These are phyloP conservation scores for Fusarium irregulare DNA, from an alignment of 2,329 filamentous ascomycete species.

Conservation along the genomic window DNA sequence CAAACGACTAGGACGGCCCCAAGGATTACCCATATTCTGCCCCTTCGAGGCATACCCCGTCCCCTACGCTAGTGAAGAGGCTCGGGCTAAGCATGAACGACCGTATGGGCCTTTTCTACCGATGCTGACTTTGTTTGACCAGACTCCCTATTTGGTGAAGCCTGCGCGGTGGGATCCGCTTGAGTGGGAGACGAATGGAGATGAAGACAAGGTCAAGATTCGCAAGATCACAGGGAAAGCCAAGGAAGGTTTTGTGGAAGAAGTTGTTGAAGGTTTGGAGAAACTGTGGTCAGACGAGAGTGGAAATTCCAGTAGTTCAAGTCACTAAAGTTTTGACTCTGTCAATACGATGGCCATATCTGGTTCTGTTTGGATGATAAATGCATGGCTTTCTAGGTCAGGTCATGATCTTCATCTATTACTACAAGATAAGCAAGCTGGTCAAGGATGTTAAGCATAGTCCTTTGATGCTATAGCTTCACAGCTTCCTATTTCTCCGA, in stretches of 20 bases:
- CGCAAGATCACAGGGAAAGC: background rate
- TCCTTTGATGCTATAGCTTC: background rate
- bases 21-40: background rate
- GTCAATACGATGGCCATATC: background rate
- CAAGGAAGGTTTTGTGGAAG: background rate
- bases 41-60: background rate
- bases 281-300: background rate
- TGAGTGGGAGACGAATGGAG: background rate
- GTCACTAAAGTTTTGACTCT: background rate
- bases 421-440: background rate
- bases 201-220: background rate
- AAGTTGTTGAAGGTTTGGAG: background rate
- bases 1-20: background rate
- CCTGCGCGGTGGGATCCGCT: constrained; percentile 3
- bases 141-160: background rate
- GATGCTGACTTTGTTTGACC: background rate
- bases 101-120: constrained; percentile 1
- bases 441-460: background rate
- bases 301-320: background rate
- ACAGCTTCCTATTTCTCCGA: background rate
- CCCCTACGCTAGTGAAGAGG: background rate
- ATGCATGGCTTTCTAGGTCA: background rate
- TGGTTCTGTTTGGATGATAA: background rate
- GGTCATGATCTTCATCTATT: background rate
- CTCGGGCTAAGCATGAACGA: background rate